Conservation (phyloP, 2,329 filamentous ascomycete genomes). For the Fusarium vanettenii region DNA sequence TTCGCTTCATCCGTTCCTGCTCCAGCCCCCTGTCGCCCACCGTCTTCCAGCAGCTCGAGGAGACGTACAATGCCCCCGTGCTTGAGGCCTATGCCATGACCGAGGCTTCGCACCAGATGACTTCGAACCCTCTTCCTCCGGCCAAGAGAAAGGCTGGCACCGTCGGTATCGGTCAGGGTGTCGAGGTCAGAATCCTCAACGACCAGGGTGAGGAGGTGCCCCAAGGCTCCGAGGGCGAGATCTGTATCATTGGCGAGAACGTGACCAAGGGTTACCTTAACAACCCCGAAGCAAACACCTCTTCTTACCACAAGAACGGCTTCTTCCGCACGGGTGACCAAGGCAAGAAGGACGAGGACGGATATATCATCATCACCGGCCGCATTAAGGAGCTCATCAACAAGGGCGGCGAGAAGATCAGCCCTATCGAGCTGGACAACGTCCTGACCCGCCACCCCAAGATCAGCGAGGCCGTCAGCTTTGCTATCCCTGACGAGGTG, state of each 20-base stretch:
- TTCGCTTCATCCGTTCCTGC: conserved; percentile 90
- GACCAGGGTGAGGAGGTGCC: conserved; percentile 74
- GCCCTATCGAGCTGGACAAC: conserved; percentile 89
- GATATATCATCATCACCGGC: conserved; percentile 89
- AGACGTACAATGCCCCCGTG: conserved; percentile 80
- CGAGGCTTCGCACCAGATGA: conserved; percentile 88
- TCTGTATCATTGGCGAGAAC: conserved; percentile 85
- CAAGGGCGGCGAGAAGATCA: conserved; percentile 91
- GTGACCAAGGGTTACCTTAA: conserved; percentile 89
- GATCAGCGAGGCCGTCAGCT: conserved; percentile 83
- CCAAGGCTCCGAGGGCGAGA: conserved; percentile 80
- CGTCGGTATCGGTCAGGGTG: conserved; percentile 85
- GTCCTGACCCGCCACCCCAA: conserved; percentile 78
- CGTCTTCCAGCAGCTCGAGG: conserved; percentile 82
- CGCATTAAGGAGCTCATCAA: conserved; percentile 94
- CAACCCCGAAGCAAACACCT: conserved; percentile 80
- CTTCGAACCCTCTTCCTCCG: conserved; percentile 77
- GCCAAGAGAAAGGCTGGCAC: conserved; percentile 82
- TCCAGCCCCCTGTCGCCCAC: conserved; percentile 86
- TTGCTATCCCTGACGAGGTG: conserved; percentile 83
- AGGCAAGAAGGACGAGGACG: conserved; percentile 81
- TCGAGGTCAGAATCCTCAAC: conserved; percentile 83
- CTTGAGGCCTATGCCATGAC: conserved; percentile 95
- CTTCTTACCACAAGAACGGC: conserved; percentile 78
- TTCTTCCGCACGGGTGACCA: conserved; percentile 93